These are phyloP conservation scores for Baorangia bicolor DNA, from an alignment of 768 basidiomycete species.

Conservation along the genomic window DNA sequence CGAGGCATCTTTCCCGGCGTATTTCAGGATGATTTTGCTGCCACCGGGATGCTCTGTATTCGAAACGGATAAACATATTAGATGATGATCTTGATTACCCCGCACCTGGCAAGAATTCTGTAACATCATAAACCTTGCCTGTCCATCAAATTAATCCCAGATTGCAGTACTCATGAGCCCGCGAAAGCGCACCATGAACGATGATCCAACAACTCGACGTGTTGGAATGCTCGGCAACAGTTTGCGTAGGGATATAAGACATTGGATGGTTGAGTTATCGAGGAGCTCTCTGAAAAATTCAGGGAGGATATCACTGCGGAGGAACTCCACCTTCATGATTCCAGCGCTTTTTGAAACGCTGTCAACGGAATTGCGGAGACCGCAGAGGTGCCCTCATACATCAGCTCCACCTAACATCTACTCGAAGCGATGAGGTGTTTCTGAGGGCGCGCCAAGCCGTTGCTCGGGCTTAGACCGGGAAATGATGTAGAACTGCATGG, in stretches of 20 bases:
- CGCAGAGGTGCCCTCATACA: constrained; percentile 1
- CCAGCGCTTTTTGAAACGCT: constrained; percentile 11
- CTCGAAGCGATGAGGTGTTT: background rate
- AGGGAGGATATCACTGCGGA: background rate
- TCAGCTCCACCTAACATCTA: background rate
- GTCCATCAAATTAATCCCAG: constrained; percentile 61
- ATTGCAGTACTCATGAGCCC: constrained; percentile 38
- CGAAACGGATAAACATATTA: background rate
- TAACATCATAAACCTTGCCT: constrained; percentile 76
- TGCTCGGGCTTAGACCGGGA: constrained; percentile 24
- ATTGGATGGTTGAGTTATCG: constrained; percentile 2
- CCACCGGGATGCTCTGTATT: constrained; percentile 68
- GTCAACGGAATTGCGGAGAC: constrained; percentile 17
- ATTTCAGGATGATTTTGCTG: constrained; percentile 77
- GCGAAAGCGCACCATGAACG: constrained; percentile 56
- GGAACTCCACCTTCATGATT: background rate
- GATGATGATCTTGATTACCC: constrained; percentile 41
- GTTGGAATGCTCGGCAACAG: constrained; percentile 50
- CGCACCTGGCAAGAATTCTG: constrained; percentile 71
- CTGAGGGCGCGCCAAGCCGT: background rate
- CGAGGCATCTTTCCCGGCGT: constrained; percentile 87
- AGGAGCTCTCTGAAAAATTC: background rate
- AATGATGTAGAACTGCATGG: background rate
- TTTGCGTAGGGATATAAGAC: constrained; percentile 37
- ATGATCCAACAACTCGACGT: constrained; percentile 75